phyloP scores from a whole-genome alignment of 2,329 filamentous ascomycete genomes.

The Mariannaea sp. region DNA sequence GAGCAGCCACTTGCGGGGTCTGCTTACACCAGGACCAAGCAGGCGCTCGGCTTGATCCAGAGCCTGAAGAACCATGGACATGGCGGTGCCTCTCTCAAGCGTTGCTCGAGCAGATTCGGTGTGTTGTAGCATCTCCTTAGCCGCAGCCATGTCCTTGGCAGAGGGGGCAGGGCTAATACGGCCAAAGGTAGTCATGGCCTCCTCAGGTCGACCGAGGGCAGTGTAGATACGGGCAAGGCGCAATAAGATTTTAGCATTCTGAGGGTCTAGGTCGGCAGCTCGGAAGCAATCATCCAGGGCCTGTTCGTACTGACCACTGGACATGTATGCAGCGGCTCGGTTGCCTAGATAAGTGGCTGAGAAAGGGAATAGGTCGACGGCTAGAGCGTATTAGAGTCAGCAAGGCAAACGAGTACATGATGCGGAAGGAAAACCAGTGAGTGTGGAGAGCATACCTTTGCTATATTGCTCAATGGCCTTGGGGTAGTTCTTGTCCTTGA shows the following conservation, averaged over 20 bases:
- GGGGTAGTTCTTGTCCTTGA: slow-evolving; percentile 90
- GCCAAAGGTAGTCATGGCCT: slow-evolving; percentile 81
- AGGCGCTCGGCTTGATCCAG: slow-evolving; percentile 87
- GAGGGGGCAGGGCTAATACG: slow-evolving; percentile 81
- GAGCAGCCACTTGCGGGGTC: slow-evolving; percentile 91
- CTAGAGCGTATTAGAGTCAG: slow-evolving; percentile 52
- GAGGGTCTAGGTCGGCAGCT: slow-evolving; percentile 81
- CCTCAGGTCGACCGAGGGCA: slow-evolving; percentile 80
- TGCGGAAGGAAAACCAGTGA: slow-evolving; percentile 5
- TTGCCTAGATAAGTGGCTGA: slow-evolving; percentile 93
- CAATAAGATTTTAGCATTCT: slow-evolving; percentile 86
- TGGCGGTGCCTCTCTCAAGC: slow-evolving; percentile 73
- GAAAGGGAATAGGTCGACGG: slow-evolving; percentile 83
- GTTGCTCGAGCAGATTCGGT: slow-evolving; percentile 79
- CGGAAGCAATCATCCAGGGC: slow-evolving; percentile 86
- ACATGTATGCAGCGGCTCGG: slow-evolving; percentile 92
- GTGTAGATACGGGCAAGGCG: slow-evolving; percentile 90
- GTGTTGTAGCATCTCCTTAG: slow-evolving; percentile 83
- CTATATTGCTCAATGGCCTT: slow-evolving; percentile 92
- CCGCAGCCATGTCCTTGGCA: slow-evolving; percentile 82
- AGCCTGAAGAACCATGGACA: slow-evolving; percentile 90
- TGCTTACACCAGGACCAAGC: slow-evolving; percentile 74
- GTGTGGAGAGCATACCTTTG: slow-evolving; percentile 69
- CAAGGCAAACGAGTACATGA: slow-evolving; percentile 13
- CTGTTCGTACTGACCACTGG: slow-evolving; percentile 75